These are phyloP conservation scores for Lentinula novae-zelandiae DNA, from an alignment of 1,284 basidiomycete genomes.

Conservation along the genomic window DNA sequence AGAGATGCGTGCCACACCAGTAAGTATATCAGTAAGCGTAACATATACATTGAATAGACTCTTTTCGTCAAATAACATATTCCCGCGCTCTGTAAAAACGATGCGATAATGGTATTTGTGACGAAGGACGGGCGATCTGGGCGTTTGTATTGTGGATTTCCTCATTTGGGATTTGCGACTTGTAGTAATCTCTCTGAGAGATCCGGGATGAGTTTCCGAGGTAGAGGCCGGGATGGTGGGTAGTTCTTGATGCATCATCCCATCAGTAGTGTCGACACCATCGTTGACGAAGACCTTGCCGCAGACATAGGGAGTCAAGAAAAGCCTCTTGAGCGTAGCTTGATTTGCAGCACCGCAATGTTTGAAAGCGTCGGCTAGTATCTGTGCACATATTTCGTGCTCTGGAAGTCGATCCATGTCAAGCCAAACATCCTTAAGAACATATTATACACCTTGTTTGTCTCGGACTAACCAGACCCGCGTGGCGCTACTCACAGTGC, in stretches of 20 bases:
- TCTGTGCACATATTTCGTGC: background rate
- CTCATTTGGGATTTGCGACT: too few species aligned
- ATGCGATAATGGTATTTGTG: background rate
- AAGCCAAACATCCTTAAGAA: background rate
- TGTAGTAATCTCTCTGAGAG: background rate
- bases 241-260: background rate
- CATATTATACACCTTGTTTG: background rate
- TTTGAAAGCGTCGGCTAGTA: background rate
- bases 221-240: background rate
- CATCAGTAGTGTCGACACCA: background rate
- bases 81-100: background rate
- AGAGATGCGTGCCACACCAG: background rate
- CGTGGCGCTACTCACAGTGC: background rate
- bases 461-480: background rate
- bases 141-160: background rate
- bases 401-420: background rate
- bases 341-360: background rate
- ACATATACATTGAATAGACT: background rate
- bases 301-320: background rate
- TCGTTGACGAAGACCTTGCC: background rate
- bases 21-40: background rate
- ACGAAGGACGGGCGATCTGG: background rate
- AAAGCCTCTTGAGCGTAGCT: background rate
- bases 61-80: background rate
- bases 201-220: background rate